phyloP scores from a whole-genome alignment of 176 grass and related monocot genomes.

The Musa beccarii region DNA sequence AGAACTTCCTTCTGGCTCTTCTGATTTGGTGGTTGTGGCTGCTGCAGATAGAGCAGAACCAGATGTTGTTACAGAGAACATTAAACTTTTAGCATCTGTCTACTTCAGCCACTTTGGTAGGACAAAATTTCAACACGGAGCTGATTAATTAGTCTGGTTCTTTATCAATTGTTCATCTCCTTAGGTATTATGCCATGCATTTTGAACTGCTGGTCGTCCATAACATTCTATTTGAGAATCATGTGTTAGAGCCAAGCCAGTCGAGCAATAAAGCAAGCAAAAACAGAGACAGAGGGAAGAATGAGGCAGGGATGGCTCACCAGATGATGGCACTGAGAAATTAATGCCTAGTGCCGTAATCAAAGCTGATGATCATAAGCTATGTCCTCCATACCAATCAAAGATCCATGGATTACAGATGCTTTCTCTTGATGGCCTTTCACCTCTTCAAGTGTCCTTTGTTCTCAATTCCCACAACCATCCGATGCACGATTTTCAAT shows the following conservation, averaged over 20 bases:
- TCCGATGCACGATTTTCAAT: neutral
- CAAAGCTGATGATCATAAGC: too few species aligned
- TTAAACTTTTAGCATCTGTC: constrained; percentile 6
- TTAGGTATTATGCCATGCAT: neutral
- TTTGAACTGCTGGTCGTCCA: neutral
- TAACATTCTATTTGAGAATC: neutral
- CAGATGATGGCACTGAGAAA: too few species aligned
- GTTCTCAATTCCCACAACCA: neutral
- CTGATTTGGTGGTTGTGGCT: neutral
- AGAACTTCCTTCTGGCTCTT: constrained; percentile 2
- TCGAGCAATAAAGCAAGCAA: too few species aligned
- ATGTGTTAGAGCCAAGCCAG: neutral
- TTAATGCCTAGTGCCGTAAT: too few species aligned
- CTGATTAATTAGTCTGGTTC: neutral
- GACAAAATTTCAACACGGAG: neutral
- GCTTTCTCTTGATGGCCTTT: neutral
- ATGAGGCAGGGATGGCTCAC: too few species aligned
- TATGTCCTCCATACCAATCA: neutral
- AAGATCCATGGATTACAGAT: neutral
- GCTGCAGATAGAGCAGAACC: neutral
- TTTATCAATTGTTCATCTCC: neutral
- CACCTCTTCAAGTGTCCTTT: neutral
- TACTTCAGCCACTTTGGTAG: neutral
- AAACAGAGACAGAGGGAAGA: too few species aligned
- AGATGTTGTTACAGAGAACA: neutral